Evolutionary conservation across 2,329 filamentous ascomycete genomes (phyloP).

Genomic region (Sporothrix brasiliensis): DNA sequence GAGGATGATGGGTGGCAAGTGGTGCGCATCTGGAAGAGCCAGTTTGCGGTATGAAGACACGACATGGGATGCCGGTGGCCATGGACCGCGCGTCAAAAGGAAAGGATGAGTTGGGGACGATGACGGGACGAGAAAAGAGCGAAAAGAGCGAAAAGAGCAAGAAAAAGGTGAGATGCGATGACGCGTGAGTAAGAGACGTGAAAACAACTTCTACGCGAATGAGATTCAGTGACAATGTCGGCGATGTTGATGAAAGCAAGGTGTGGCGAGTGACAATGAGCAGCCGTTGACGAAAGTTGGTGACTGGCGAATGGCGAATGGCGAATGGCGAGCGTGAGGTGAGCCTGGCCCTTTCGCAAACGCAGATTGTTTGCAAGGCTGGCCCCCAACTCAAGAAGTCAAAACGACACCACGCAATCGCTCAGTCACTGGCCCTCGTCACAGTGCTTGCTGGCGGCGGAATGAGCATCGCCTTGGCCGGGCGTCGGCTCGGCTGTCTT

Average conservation of each 20-base stretch:
- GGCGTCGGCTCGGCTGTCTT: neutral
- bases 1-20: constrained; percentile 19
- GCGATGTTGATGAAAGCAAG: neutral
- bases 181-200: constrained; percentile 12
- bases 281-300: neutral
- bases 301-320: constrained; percentile 3
- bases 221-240: neutral
- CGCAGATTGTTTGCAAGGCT: constrained; percentile 28
- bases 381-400: constrained; percentile 8
- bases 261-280: constrained; percentile 3
- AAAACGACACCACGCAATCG: neutral
- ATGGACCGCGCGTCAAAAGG: neutral
- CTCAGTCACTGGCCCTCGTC: neutral
- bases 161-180: constrained; percentile 1
- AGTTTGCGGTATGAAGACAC: neutral
- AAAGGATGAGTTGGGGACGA: neutral
- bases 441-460: neutral
- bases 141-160: neutral
- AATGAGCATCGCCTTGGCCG: constrained; percentile 17
- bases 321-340: neutral
- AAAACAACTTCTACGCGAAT: neutral
- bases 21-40: constrained; percentile 23
- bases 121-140: neutral
- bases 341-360: constrained; percentile 13
- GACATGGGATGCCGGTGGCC: neutral